Evolutionary conservation across 257 asterid genomes (phyloP).

Genomic region (Gentiana macrophylla): DNA sequence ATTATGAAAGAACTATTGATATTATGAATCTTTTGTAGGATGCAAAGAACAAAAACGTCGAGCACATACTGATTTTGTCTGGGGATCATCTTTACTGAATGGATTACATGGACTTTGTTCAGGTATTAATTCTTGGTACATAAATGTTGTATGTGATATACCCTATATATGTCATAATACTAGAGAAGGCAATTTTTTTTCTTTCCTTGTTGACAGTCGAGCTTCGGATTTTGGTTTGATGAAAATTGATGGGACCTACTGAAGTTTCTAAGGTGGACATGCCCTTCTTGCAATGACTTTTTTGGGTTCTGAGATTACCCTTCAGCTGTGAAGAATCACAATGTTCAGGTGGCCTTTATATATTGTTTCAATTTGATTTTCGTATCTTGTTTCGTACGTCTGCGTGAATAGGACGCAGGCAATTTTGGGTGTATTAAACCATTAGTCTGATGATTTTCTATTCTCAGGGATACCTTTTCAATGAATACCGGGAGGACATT

Average conservation of each 20-base stretch:
- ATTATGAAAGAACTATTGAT: neutral
- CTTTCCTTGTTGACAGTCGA: slow-evolving; percentile 41
- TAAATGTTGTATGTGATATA: neutral
- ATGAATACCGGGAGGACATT: slow-evolving; percentile 94
- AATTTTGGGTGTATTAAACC: slow-evolving; percentile 6
- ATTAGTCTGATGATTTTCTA: neutral
- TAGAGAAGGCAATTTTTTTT: neutral
- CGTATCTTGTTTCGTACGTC: neutral
- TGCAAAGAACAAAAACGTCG: slow-evolving; percentile 63
- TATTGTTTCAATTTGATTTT: neutral
- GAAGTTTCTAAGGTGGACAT: slow-evolving; percentile 41
- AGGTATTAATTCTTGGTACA: slow-evolving; percentile 30
- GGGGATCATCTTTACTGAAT: slow-evolving; percentile 98
- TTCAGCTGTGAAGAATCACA: slow-evolving; percentile 68
- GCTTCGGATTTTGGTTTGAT: slow-evolving; percentile 91
- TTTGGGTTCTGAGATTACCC: slow-evolving; percentile 83
- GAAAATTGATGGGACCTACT: slow-evolving; percentile 62
- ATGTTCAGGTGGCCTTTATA: slow-evolving; percentile 57
- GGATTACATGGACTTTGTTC: slow-evolving; percentile 97
- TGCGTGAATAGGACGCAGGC: too few species aligned
- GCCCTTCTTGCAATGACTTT: slow-evolving; percentile 84
- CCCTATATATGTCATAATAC: neutral
- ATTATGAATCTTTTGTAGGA: slow-evolving; percentile 32
- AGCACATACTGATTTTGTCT: slow-evolving; percentile 72
- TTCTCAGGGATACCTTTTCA: slow-evolving; percentile 66